Conservation (phyloP, 2,329 filamentous ascomycete species). For the Phyllosticta citriasiana region DNA sequence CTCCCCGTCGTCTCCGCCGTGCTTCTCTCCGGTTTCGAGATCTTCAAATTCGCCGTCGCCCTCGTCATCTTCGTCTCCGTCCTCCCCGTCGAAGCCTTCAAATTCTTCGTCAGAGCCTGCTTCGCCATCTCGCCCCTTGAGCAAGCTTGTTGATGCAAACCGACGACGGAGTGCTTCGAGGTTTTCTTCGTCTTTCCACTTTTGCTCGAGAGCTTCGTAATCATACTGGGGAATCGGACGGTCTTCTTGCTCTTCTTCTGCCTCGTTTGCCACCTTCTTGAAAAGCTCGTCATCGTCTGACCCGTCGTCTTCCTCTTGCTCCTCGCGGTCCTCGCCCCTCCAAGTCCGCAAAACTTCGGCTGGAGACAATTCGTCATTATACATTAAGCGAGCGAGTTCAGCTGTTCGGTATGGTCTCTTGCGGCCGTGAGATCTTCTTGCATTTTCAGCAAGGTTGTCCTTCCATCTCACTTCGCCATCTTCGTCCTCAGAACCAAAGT, state of each 20-base stretch:
- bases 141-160: constrained; percentile 62
- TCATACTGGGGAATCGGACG: constrained; percentile 69
- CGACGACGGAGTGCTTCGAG: constrained; percentile 63
- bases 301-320: constrained; percentile 45
- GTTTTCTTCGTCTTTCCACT: constrained; percentile 74
- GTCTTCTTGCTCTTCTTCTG: constrained; percentile 52
- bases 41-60: constrained; percentile 80
- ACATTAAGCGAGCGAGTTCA: constrained; percentile 80
- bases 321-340: constrained; percentile 55
- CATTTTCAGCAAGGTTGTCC: constrained; percentile 68
- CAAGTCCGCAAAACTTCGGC: constrained; percentile 68
- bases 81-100: constrained; percentile 46
- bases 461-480: constrained; percentile 77
- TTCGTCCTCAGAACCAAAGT: constrained; percentile 40
- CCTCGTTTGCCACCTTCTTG: constrained; percentile 43
- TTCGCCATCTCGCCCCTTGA: constrained; percentile 32
- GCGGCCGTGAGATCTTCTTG: constrained; percentile 58
- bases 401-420: constrained; percentile 64
- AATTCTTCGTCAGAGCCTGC: constrained; percentile 44
- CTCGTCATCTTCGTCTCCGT: constrained; percentile 51
- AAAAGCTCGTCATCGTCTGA: constrained; percentile 57
- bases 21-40: constrained; percentile 64
- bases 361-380: constrained; percentile 69
- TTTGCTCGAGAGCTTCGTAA: constrained; percentile 69
- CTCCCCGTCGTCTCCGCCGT: constrained; percentile 31